These are phyloP conservation scores for Paramyrothecium roridum DNA, from an alignment of 2,329 filamentous ascomycete species.

Conservation along the genomic window DNA sequence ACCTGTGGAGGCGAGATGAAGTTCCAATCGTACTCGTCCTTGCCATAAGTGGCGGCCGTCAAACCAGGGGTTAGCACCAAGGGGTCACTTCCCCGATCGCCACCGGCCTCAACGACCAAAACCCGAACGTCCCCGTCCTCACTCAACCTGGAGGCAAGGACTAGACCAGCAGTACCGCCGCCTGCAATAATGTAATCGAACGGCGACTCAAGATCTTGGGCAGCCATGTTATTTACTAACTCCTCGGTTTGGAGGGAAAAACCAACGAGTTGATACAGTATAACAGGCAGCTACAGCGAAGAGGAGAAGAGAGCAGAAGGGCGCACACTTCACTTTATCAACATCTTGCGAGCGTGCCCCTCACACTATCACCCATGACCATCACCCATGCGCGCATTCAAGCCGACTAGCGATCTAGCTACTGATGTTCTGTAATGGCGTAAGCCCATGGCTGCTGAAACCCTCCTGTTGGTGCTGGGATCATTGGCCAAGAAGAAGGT, in stretches of 20 bases:
- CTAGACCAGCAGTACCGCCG: conserved; percentile 22
- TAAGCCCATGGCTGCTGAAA: too few species aligned
- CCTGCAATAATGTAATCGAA: conserved; percentile 20
- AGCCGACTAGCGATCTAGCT: too few species aligned
- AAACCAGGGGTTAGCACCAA: conserved; percentile 12
- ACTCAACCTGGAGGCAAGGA: conserved; percentile 20
- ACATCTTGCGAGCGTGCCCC: background rate
- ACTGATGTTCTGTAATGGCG: too few species aligned
- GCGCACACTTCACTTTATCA: background rate
- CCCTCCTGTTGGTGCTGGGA: too few species aligned
- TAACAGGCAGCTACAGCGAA: background rate
- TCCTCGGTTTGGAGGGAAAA: background rate
- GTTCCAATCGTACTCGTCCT: conserved; percentile 14
- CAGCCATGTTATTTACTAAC: background rate
- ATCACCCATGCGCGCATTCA: too few species aligned
- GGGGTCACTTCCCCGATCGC: conserved; percentile 9
- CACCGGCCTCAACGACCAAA: conserved; percentile 20
- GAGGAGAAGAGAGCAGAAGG: background rate
- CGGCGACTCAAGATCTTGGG: background rate
- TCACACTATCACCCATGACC: background rate
- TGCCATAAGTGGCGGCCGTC: conserved; percentile 12
- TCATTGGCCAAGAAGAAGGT: too few species aligned
- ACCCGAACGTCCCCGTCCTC: conserved; percentile 16
- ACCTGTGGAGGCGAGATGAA: conserved; percentile 17
- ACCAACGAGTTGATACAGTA: background rate